Evolutionary conservation across 202 grass and related monocot species (phyloP).

Genomic region (Sporobolus alterniflorus): DNA sequence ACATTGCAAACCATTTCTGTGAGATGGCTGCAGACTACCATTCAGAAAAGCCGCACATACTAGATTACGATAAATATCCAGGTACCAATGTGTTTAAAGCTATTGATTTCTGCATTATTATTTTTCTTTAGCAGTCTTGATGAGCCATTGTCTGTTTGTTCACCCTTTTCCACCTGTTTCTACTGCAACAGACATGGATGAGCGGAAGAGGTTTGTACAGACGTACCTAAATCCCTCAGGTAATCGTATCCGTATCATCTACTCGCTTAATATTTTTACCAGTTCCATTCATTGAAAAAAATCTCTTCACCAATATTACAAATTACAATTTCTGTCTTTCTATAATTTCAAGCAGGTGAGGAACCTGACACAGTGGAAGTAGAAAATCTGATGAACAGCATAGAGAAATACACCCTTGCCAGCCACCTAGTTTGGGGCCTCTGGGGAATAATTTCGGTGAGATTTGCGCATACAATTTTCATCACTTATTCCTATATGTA

Average conservation of each 20-base stretch:
- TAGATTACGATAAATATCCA: conserved; percentile 88
- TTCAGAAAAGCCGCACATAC: conserved; percentile 75
- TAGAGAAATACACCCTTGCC: conserved; percentile 82
- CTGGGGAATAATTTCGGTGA: conserved; percentile 97
- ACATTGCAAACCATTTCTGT: conserved; percentile 95
- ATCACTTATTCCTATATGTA: neutral
- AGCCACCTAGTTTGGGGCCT: conserved; percentile 92
- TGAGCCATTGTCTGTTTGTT: neutral
- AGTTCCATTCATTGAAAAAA: conserved; percentile 44
- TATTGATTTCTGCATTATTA: neutral
- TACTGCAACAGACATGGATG: conserved; percentile 54
- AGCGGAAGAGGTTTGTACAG: conserved; percentile 72
- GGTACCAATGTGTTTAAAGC: conserved; percentile 39
- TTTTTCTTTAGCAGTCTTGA: neutral
- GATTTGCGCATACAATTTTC: neutral
- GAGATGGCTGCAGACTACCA: conserved; percentile 98
- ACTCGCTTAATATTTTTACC: neutral
- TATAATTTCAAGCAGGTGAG: conserved; percentile 61
- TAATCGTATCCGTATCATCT: conserved; percentile 28
- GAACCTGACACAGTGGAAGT: conserved; percentile 57
- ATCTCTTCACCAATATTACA: conserved; percentile 49
- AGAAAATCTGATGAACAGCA: conserved; percentile 58
- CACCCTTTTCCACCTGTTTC: conserved; percentile 8
- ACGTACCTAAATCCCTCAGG: conserved; percentile 68
- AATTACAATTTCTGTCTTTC: conserved; percentile 67